Conservation (phyloP, 306 rosid genomes). For the Fragaria nilgerrensis region DNA sequence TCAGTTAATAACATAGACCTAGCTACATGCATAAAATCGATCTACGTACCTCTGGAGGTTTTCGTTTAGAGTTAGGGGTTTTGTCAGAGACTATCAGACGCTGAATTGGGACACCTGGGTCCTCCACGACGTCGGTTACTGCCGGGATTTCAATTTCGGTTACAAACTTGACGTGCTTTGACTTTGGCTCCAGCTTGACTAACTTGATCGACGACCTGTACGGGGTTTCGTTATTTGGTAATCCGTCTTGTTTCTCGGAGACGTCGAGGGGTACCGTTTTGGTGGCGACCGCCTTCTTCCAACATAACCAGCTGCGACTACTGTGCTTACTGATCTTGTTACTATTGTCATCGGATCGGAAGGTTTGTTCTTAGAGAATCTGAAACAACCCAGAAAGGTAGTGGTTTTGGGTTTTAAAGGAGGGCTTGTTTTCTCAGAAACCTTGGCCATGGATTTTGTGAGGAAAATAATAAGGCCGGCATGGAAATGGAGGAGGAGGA, state of each 20-base stretch:
- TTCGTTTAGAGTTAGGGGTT: neutral
- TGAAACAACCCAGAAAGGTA: slow-evolving; percentile 45
- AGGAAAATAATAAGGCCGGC: slow-evolving; percentile 1
- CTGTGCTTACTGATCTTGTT: neutral
- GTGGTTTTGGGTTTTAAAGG: slow-evolving; percentile 27
- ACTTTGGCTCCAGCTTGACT: slow-evolving; percentile 6
- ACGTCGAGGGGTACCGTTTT: slow-evolving; percentile 56
- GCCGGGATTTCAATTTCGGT: neutral
- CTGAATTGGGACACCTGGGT: neutral
- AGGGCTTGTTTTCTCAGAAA: slow-evolving; percentile 11
- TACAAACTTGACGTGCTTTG: neutral
- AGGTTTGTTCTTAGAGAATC: slow-evolving; percentile 19
- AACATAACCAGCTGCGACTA: slow-evolving; percentile 27
- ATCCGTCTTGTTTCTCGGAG: slow-evolving; percentile 11
- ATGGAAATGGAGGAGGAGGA: slow-evolving; percentile 1
- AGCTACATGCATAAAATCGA: neutral
- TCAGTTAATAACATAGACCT: neutral
- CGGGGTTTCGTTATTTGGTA: neutral
- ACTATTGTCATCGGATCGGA: neutral
- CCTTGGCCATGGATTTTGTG: slow-evolving; percentile 52
- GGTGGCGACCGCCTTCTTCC: slow-evolving; percentile 33
- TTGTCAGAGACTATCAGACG: slow-evolving; percentile 20
- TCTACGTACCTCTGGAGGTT: slow-evolving; percentile 36
- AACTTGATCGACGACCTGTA: neutral
- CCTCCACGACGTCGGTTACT: neutral